phyloP scores from a whole-genome alignment of 2,329 filamentous ascomycete genomes.

The Cercospora citrullina region DNA sequence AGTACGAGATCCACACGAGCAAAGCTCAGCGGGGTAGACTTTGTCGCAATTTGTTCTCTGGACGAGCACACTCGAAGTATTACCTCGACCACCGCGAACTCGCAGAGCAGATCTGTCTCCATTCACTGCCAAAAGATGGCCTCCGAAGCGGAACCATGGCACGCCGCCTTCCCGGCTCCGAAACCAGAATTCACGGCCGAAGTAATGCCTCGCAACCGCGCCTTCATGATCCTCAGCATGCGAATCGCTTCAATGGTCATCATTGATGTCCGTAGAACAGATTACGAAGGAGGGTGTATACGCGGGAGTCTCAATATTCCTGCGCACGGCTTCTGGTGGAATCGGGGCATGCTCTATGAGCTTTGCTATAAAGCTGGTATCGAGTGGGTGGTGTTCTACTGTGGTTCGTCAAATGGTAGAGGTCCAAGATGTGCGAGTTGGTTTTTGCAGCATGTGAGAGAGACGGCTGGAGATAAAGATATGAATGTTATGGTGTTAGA shows the following conservation, averaged over 20 bases:
- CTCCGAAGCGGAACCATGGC: conserved; percentile 40
- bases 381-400: conserved; percentile 50
- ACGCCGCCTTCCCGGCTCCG: conserved; percentile 46
- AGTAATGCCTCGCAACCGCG: conserved; percentile 42
- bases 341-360: conserved; percentile 46
- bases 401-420: conserved; percentile 40
- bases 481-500: conserved; percentile 46
- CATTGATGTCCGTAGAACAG: conserved; percentile 49
- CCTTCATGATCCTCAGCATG: conserved; percentile 40
- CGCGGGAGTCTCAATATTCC: conserved; percentile 50
- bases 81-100: background rate
- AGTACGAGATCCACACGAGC: background rate
- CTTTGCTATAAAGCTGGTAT: conserved; percentile 48
- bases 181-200: conserved; percentile 38
- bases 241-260: conserved; percentile 43
- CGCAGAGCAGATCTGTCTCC: background rate
- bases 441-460: conserved; percentile 40
- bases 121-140: conserved; percentile 18
- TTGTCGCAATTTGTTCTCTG: background rate
- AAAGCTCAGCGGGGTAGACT: background rate
- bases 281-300: conserved; percentile 50
- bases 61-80: background rate
- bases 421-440: conserved; percentile 40
- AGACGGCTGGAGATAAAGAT: conserved; percentile 39
- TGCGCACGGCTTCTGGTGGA: conserved; percentile 51